Evolutionary conservation across 2,329 filamentous ascomycete genomes (phyloP).

Genomic region (Diaporthe destruens): DNA sequence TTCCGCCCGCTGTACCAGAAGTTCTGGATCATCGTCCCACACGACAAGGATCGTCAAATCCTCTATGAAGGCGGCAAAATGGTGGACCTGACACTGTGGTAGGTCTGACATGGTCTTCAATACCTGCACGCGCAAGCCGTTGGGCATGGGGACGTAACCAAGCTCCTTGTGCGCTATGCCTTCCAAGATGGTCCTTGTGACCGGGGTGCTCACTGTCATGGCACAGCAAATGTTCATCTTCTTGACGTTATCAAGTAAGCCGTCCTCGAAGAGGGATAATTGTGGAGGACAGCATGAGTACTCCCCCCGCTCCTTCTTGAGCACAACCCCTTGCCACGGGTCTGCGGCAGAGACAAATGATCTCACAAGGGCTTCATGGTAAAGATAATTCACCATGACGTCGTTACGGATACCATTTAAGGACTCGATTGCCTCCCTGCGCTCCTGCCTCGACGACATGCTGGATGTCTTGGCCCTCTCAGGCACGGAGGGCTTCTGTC

Average conservation of each 20-base stretch:
- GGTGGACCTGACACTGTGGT: slow-evolving; percentile 71
- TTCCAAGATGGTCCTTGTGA: slow-evolving; percentile 71
- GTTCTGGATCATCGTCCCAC: slow-evolving; percentile 73
- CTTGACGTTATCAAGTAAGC: slow-evolving; percentile 53
- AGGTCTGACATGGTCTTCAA: slow-evolving; percentile 69
- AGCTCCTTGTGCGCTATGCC: slow-evolving; percentile 53
- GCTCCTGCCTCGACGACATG: neutral
- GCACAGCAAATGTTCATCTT: slow-evolving; percentile 65
- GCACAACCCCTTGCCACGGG: slow-evolving; percentile 55
- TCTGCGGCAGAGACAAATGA: slow-evolving; percentile 54
- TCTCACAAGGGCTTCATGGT: slow-evolving; percentile 70
- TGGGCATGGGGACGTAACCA: slow-evolving; percentile 69
- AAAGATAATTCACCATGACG: slow-evolving; percentile 74
- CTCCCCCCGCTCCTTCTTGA: slow-evolving; percentile 54
- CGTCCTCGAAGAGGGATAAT: slow-evolving; percentile 51
- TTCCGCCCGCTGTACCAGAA: slow-evolving; percentile 64
- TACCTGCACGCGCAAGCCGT: slow-evolving; percentile 72
- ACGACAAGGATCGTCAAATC: slow-evolving; percentile 70
- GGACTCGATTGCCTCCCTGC: slow-evolving; percentile 7
- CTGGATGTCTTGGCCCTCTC: neutral
- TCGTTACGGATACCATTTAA: slow-evolving; percentile 56
- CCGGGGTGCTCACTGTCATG: slow-evolving; percentile 75
- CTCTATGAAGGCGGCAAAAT: slow-evolving; percentile 74
- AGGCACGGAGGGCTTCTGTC: neutral
- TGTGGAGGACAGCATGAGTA: slow-evolving; percentile 56